These are phyloP conservation scores for Paecilomyces formosus DNA, from an alignment of 2,329 filamentous ascomycete species.

Conservation along the genomic window DNA sequence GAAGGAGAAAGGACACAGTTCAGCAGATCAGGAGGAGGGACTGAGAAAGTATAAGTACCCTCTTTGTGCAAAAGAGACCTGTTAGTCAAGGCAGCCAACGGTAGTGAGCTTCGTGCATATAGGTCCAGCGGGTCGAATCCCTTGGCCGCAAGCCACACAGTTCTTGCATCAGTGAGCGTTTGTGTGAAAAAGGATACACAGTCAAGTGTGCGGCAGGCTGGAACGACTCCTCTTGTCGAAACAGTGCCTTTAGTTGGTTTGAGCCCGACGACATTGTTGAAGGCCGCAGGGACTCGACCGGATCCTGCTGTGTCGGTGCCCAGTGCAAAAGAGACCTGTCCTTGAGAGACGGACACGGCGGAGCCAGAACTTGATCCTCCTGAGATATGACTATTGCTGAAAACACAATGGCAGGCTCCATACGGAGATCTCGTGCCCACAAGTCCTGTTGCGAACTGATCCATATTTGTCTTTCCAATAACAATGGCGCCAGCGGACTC, in stretches of 20 bases:
- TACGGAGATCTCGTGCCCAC: constrained; percentile 53
- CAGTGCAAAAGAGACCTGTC: constrained; percentile 49
- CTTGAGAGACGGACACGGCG: constrained; percentile 47
- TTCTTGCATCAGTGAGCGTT: constrained; percentile 43
- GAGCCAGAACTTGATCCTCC: constrained; percentile 53
- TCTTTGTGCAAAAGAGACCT: constrained; percentile 3
- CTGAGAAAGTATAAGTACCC: constrained; percentile 1
- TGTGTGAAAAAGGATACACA: constrained; percentile 49
- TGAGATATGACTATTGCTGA: constrained; percentile 42
- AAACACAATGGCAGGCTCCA: constrained; percentile 49
- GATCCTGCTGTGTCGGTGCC: constrained; percentile 28
- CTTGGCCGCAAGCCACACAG: constrained; percentile 43
- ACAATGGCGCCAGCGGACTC: constrained; percentile 47
- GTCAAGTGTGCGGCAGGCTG: constrained; percentile 50
- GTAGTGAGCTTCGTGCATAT: constrained; percentile 33
- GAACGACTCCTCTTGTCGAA: constrained; percentile 15
- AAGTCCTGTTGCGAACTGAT: constrained; percentile 56
- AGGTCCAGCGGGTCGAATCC: constrained; percentile 43
- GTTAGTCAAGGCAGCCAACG: not conserved
- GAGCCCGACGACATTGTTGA: constrained; percentile 18
- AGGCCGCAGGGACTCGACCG: constrained; percentile 18
- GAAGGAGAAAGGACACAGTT: not conserved
- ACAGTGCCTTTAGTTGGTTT: constrained; percentile 19
- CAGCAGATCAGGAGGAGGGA: constrained; percentile 1
- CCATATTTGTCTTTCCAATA: constrained; percentile 53